Conservation (phyloP, 306 rosid genomes). For the Alnus glutinosa region DNA sequence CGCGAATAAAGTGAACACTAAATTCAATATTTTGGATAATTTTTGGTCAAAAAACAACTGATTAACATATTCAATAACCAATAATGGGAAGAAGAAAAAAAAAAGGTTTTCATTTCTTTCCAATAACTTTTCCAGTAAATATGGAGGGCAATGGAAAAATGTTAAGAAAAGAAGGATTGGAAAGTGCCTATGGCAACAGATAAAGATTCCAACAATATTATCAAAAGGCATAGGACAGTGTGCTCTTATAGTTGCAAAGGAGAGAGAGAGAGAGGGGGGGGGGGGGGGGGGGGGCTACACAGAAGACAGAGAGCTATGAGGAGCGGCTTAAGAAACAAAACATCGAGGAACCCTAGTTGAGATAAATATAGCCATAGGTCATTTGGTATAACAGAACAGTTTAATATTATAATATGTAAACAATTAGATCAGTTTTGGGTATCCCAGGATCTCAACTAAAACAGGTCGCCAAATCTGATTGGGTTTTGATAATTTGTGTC, state of each 20-base stretch:
- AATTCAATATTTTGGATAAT: too few species aligned
- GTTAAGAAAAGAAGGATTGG: neutral
- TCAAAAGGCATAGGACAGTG: neutral
- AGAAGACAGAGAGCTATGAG: neutral
- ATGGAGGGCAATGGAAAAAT: neutral
- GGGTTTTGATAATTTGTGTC: neutral
- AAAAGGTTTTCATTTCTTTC: too few species aligned
- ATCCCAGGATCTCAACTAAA: neutral
- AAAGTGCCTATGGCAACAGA: neutral
- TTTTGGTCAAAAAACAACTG: too few species aligned
- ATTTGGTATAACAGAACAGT: neutral
- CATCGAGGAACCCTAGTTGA: neutral
- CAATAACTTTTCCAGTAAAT: neutral
- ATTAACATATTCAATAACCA: too few species aligned
- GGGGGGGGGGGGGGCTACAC: neutral
- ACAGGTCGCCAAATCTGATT: neutral
- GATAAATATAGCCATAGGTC: neutral
- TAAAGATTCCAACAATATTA: neutral
- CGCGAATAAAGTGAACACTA: too few species aligned
- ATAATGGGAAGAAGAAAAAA: too few species aligned
- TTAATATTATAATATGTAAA: neutral
- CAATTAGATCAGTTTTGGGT: neutral
- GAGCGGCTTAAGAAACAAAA: neutral
- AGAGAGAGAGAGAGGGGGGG: neutral
- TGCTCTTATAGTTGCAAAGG: neutral